Evolutionary conservation across 2,329 filamentous ascomycete genomes (phyloP).

Genomic region (Talaromyces sp.): DNA sequence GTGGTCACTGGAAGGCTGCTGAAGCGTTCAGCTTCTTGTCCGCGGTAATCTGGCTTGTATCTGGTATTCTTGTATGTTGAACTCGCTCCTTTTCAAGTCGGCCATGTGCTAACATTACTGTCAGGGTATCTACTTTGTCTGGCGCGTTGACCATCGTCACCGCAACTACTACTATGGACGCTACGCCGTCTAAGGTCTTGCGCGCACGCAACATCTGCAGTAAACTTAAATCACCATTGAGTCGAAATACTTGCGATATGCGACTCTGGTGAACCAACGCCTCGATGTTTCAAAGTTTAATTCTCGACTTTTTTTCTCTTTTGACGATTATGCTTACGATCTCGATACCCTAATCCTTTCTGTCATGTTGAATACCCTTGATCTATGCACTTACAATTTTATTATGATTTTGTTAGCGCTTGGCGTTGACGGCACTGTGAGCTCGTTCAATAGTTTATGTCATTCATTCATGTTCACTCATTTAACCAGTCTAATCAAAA

Average conservation of each 20-base stretch:
- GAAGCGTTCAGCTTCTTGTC: constrained; percentile 71
- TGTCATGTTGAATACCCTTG: constrained; percentile 5
- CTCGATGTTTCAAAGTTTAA: background rate
- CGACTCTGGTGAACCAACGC: background rate
- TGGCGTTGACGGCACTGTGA: background rate
- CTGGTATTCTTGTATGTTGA: constrained; percentile 51
- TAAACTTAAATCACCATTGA: background rate
- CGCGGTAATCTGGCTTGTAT: constrained; percentile 67
- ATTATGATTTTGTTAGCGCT: background rate
- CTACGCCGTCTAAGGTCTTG: constrained; percentile 14
- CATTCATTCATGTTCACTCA: background rate
- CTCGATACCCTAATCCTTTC: constrained; percentile 6
- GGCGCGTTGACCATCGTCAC: constrained; percentile 15
- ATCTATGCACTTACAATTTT: background rate
- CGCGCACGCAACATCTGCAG: background rate
- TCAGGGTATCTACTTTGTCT: constrained; percentile 20
- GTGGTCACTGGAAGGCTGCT: constrained; percentile 66
- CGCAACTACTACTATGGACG: constrained; percentile 16
- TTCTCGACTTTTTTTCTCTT: background rate
- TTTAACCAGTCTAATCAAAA: background rate
- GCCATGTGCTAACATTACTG: background rate
- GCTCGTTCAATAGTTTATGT: background rate
- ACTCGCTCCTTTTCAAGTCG: background rate
- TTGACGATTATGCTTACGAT: constrained; percentile 10
- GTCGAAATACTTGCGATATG: background rate